phyloP scores from a whole-genome alignment of 2,329 filamentous ascomycete genomes.

The Phialemoniopsis sp. region DNA sequence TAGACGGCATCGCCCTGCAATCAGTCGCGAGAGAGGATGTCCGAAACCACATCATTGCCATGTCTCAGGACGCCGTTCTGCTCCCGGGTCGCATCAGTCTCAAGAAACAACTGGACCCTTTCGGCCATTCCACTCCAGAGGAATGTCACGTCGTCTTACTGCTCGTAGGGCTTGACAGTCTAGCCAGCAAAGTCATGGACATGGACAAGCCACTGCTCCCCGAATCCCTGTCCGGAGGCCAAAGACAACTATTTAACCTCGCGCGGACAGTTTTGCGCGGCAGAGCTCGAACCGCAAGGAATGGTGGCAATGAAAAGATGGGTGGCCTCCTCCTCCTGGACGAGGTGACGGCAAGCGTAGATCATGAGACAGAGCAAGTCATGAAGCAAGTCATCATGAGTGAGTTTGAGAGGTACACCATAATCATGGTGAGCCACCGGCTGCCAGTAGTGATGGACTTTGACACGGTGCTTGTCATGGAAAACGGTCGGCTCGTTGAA shows the following conservation, averaged over 20 bases:
- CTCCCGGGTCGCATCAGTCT: constrained; percentile 1
- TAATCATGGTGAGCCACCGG: constrained; percentile 36
- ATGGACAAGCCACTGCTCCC: no score
- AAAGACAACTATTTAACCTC: constrained; percentile 7
- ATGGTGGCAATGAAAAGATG: background rate
- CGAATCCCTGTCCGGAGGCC: no score
- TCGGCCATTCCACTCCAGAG: no score
- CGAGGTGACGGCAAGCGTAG: constrained; percentile 29
- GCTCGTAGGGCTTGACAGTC: no score
- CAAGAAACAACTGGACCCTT: constrained; percentile 1
- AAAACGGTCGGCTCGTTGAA: constrained; percentile 36
- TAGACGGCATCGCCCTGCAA: background rate
- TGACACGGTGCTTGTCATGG: constrained; percentile 41
- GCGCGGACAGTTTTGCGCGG: constrained; percentile 2
- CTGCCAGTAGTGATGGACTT: constrained; percentile 43
- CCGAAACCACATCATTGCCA: background rate
- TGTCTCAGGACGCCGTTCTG: constrained; percentile 3
- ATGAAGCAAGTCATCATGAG: constrained; percentile 27
- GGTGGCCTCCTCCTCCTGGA: constrained; percentile 23
- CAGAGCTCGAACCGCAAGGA: background rate
- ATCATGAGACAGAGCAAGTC: constrained; percentile 23
- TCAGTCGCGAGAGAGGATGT: background rate
- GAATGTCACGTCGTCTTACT: no score
- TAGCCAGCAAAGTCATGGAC: no score
- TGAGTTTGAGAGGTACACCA: constrained; percentile 37